Conservation (phyloP, 169 alveolate species). For the Blepharisma undulans region DNA sequence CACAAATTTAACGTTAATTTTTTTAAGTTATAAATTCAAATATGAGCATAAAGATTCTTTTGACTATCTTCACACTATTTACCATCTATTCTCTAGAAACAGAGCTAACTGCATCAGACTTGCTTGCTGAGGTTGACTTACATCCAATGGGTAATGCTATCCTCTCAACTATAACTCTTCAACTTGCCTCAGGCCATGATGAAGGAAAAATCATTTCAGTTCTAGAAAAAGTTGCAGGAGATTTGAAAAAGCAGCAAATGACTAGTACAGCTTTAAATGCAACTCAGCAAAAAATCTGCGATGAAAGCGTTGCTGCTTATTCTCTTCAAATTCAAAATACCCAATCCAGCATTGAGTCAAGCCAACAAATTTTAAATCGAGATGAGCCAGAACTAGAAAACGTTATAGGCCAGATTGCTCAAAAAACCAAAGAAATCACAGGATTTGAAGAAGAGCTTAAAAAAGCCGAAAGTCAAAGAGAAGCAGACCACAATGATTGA, state of each 20-base stretch:
- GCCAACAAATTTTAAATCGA: not conserved
- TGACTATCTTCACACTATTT: not conserved
- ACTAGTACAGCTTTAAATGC: not conserved
- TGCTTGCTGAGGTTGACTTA: not conserved
- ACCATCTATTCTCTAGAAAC: not conserved
- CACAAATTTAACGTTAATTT: not conserved
- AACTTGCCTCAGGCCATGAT: not conserved
- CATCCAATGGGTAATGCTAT: not conserved
- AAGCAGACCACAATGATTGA: not conserved
- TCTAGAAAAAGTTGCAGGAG: not conserved
- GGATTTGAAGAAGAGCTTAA: not conserved
- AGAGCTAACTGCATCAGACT: not conserved
- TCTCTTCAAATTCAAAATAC: not conserved
- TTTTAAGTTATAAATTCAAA: not conserved
- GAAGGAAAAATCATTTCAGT: not conserved
- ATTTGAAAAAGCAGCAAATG: not conserved
- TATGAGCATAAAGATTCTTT: not conserved
- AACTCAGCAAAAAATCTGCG: not conserved
- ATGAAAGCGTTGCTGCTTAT: not conserved
- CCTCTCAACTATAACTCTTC: not conserved
- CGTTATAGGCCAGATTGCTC: not conserved
- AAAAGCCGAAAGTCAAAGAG: not conserved
- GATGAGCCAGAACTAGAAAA: conserved; percentile 6
- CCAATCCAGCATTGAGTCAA: not conserved
- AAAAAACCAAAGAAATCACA: not conserved